Conservation (phyloP, 208 protist genomes). For the Leishmania major region DNA sequence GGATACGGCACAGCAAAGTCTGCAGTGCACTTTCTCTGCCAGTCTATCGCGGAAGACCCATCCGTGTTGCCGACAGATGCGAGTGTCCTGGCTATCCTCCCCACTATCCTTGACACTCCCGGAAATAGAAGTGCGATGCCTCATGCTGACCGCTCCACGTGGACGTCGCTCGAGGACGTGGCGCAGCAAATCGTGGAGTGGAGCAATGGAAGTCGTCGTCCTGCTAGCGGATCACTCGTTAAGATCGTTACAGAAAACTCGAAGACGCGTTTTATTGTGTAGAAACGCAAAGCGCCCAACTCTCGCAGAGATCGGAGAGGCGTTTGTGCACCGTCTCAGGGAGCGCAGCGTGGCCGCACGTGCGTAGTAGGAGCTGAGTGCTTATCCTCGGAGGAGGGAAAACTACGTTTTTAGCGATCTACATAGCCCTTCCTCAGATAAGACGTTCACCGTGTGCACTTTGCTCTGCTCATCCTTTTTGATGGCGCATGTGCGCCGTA, state of each 20-base stretch:
- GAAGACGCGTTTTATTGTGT: slow-evolving; percentile 21
- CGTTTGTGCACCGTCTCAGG: not conserved
- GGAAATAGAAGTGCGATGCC: slow-evolving; percentile 71
- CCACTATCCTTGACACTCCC: slow-evolving; percentile 69
- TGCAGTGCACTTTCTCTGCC: slow-evolving; percentile 81
- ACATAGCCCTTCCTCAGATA: not conserved
- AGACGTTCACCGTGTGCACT: not conserved
- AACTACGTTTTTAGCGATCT: not conserved
- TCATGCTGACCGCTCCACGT: slow-evolving; percentile 46
- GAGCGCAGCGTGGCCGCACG: too few species aligned
- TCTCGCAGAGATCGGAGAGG: not conserved
- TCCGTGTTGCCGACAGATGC: slow-evolving; percentile 41
- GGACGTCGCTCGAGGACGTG: slow-evolving; percentile 55
- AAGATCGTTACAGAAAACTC: slow-evolving; percentile 21
- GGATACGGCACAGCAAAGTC: slow-evolving; percentile 88
- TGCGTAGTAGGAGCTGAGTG: too few species aligned
- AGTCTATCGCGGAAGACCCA: slow-evolving; percentile 47
- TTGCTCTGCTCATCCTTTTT: not conserved
- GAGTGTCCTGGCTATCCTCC: slow-evolving; percentile 68
- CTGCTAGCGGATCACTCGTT: slow-evolving; percentile 48
- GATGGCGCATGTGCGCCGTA: not conserved
- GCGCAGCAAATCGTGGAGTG: slow-evolving; percentile 48
- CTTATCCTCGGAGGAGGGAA: not conserved
- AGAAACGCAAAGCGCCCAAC: not conserved
- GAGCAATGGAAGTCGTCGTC: slow-evolving; percentile 33